Evolutionary conservation across 1,284 basidiomycete genomes (phyloP).

Genomic region (Microbotryum violaceum): DNA sequence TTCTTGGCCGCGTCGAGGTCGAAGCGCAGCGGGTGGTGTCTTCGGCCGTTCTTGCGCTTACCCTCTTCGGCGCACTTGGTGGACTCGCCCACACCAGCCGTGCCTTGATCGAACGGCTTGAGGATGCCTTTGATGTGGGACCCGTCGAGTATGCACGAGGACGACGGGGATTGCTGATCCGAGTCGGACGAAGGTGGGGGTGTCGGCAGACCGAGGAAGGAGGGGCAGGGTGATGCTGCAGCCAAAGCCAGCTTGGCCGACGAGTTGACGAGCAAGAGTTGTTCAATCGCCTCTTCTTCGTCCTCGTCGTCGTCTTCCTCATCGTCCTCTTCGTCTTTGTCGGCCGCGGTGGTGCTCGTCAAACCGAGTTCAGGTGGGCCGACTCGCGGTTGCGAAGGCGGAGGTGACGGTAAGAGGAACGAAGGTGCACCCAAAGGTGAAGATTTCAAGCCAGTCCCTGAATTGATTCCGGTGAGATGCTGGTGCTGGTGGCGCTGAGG

Average conservation of each 20-base stretch:
- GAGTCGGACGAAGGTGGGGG: background rate
- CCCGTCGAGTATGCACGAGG: background rate
- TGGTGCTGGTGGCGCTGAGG: too few relatives aligned
- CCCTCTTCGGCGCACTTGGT: constrained; percentile 18
- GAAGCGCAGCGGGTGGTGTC: constrained; percentile 16
- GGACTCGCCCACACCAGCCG: background rate
- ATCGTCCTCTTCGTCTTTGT: constrained; percentile 3
- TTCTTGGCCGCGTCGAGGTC: constrained; percentile 1
- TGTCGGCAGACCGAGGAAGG: too few relatives aligned
- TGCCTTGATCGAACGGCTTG: background rate
- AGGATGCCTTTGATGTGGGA: constrained; percentile 9
- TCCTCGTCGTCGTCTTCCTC: constrained; percentile 17
- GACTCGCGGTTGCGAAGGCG: too few relatives aligned
- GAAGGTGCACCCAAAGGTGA: too few relatives aligned
- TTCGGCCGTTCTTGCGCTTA: constrained; percentile 11
- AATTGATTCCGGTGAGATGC: too few relatives aligned
- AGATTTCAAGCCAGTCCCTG: too few relatives aligned
- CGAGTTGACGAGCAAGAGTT: background rate
- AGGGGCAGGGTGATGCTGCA: background rate
- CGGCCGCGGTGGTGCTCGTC: too few relatives aligned
- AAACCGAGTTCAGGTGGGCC: too few relatives aligned
- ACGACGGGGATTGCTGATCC: constrained; percentile 4
- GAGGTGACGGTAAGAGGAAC: too few relatives aligned
- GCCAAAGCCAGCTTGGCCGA: background rate
- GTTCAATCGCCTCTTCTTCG: constrained; percentile 14